Conservation (phyloP, 1,284 basidiomycete species). For the Fistulinella cinereoalba region DNA sequence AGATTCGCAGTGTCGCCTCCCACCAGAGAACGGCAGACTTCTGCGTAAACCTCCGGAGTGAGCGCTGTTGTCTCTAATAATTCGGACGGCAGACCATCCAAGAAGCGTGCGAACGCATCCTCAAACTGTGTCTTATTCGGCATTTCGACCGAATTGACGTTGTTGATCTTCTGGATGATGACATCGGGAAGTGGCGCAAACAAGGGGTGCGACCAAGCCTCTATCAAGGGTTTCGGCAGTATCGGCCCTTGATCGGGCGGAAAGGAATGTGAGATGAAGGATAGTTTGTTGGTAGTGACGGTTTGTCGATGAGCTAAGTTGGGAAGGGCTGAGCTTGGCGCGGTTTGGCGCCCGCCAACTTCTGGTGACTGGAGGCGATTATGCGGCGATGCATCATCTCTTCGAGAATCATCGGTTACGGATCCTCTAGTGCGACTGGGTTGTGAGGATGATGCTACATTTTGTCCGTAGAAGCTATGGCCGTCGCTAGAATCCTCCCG, state of each 20-base stretch:
- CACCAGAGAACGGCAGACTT: conserved; percentile 47
- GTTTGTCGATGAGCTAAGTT: conserved; percentile 22
- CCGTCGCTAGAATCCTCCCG: conserved; percentile 30
- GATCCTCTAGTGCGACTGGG: conserved; percentile 20
- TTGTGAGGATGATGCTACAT: conserved; percentile 35
- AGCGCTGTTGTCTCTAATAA: conserved; percentile 61
- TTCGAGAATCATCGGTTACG: conserved; percentile 23
- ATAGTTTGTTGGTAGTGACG: conserved; percentile 27
- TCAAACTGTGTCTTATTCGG: conserved; percentile 55
- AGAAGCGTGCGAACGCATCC: conserved; percentile 46
- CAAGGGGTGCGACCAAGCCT: conserved; percentile 55
- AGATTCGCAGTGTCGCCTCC: conserved; percentile 41
- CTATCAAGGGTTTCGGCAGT: conserved; percentile 38
- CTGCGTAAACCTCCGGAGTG: conserved; percentile 50
- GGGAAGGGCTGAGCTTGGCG: conserved; percentile 16
- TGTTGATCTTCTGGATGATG: conserved; percentile 46
- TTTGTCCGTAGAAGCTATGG: conserved; percentile 39
- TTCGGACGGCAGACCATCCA: conserved; percentile 50
- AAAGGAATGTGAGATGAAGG: conserved; percentile 36
- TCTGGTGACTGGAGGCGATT: conserved; percentile 27
- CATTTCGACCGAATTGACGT: conserved; percentile 56
- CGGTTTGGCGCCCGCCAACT: conserved; percentile 16
- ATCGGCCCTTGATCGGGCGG: conserved; percentile 35
- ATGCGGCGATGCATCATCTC: conserved; percentile 16
- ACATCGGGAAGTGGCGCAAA: conserved; percentile 59